These are phyloP conservation scores for Aspergillus cavernicola DNA, from an alignment of 495 filamentous ascomycete species.

Conservation along the genomic window DNA sequence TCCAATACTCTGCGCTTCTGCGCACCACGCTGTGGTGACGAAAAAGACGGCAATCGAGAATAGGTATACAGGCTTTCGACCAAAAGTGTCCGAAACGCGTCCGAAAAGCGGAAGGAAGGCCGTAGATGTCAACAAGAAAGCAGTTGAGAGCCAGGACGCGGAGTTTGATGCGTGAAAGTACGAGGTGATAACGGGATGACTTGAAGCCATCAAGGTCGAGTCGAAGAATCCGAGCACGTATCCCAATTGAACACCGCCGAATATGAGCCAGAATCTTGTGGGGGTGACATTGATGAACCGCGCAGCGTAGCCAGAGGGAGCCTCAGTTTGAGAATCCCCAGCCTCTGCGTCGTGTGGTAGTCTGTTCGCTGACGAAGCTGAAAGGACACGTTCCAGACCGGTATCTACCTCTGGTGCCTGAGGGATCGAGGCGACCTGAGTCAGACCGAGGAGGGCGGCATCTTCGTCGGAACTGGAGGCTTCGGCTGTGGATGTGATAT, in stretches of 20 bases:
- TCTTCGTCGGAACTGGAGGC: conserved; percentile 28
- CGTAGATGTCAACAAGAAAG: conserved; percentile 73
- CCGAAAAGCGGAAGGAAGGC: conserved; percentile 71
- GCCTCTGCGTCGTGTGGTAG: conserved; percentile 11
- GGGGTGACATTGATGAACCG: conserved; percentile 46
- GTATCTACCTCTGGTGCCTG: conserved; percentile 32
- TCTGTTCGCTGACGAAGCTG: conserved; percentile 13
- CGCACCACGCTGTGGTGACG: conserved; percentile 68
- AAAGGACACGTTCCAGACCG: conserved; percentile 23
- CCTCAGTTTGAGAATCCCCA: conserved; percentile 12
- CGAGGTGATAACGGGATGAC: conserved; percentile 77
- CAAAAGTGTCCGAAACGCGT: conserved; percentile 67
- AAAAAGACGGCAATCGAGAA: conserved; percentile 61
- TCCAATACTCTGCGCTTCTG: conserved; percentile 62
- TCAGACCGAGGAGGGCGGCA: conserved; percentile 17
- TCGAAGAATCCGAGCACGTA: conserved; percentile 64
- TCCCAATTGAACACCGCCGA: conserved; percentile 43
- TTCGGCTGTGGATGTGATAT: conserved; percentile 3
- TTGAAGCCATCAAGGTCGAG: conserved; percentile 75
- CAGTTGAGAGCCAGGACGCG: conserved; percentile 78
- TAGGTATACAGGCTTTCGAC: conserved; percentile 66
- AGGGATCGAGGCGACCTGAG: conserved; percentile 29
- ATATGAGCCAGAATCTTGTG: conserved; percentile 51
- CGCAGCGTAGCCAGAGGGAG: conserved; percentile 25
- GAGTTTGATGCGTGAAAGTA: conserved; percentile 71